These are phyloP conservation scores for Phytopythium chamaehyphon DNA, from an alignment of 352 stramenopile species.

Conservation along the genomic window DNA sequence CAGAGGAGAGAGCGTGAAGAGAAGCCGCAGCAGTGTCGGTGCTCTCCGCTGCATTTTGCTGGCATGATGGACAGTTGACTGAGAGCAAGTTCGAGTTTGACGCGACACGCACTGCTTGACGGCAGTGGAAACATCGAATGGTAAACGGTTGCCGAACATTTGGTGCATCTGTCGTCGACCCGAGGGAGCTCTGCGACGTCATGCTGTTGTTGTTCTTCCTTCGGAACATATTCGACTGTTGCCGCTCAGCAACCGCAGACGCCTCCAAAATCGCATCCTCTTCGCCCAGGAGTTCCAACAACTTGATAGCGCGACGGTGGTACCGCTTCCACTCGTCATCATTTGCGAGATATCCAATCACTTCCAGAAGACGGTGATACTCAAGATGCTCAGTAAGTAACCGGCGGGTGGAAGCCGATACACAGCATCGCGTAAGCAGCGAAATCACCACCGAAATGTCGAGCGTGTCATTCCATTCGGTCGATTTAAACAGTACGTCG, in stretches of 20 bases:
- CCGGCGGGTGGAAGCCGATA: slow-evolving; percentile 21
- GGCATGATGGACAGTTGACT: slow-evolving; percentile 38
- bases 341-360: slow-evolving; percentile 29
- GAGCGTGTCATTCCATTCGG: slow-evolving; percentile 31
- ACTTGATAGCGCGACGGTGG: slow-evolving; percentile 24
- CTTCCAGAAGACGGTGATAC: slow-evolving; percentile 35
- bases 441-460: slow-evolving; percentile 42
- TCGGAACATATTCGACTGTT: not conserved
- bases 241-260: not conserved
- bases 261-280: slow-evolving; percentile 30
- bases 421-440: slow-evolving; percentile 42
- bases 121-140: slow-evolving; percentile 57
- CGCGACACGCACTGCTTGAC: slow-evolving; percentile 41
- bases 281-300: slow-evolving; percentile 49
- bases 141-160: slow-evolving; percentile 14
- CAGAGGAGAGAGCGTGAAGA: slow-evolving; percentile 22
- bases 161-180: not conserved
- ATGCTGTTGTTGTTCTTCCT: slow-evolving; percentile 3
- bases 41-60: slow-evolving; percentile 32
- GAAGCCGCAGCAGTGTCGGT: slow-evolving; percentile 25
- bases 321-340: slow-evolving; percentile 35
- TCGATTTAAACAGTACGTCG: slow-evolving; percentile 34
- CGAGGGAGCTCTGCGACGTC: not conserved
- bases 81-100: slow-evolving; percentile 20
- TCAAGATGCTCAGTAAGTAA: slow-evolving; percentile 40